Conservation (phyloP, 495 filamentous ascomycete species). For the Recurvomyces mirabilis region DNA sequence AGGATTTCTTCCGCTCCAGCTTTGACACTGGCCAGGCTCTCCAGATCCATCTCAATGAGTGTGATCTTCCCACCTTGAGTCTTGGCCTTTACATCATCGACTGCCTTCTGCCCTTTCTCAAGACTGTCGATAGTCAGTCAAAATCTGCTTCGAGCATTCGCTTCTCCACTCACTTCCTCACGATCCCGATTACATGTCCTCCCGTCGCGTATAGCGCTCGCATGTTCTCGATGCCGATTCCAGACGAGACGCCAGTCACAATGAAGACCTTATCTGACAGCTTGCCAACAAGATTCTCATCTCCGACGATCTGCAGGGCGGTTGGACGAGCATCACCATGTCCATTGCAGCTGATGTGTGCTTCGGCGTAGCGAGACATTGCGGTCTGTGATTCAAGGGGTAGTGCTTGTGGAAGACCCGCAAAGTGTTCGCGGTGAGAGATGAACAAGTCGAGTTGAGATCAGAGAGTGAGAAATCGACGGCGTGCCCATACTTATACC, state of each 20-base stretch:
- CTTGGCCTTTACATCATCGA: conserved; percentile 13
- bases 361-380: conserved; percentile 35
- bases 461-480: no score
- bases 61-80: conserved; percentile 16
- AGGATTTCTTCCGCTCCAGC: conserved; percentile 18
- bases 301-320: conserved; percentile 42
- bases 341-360: conserved; percentile 35
- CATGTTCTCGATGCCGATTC: conserved; percentile 44
- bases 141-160: not conserved
- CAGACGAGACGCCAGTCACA: conserved; percentile 42
- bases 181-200: conserved; percentile 32
- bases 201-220: conserved; percentile 38
- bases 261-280: conserved; percentile 38
- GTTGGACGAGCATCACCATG: conserved; percentile 47
- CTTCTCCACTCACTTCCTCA: not conserved
- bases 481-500: no score
- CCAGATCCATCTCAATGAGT: conserved; percentile 32
- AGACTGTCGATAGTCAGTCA: conserved; percentile 9
- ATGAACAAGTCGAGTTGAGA: no score
- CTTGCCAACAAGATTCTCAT: conserved; percentile 36
- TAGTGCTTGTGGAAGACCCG: no score
- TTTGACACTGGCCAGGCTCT: conserved; percentile 17
- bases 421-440: no score
- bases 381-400: no score
- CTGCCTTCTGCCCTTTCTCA: conserved; percentile 24